These are phyloP conservation scores for Chytridium lagenaria DNA, from an alignment of 371 early-diverging fungal species.

Conservation along the genomic window DNA sequence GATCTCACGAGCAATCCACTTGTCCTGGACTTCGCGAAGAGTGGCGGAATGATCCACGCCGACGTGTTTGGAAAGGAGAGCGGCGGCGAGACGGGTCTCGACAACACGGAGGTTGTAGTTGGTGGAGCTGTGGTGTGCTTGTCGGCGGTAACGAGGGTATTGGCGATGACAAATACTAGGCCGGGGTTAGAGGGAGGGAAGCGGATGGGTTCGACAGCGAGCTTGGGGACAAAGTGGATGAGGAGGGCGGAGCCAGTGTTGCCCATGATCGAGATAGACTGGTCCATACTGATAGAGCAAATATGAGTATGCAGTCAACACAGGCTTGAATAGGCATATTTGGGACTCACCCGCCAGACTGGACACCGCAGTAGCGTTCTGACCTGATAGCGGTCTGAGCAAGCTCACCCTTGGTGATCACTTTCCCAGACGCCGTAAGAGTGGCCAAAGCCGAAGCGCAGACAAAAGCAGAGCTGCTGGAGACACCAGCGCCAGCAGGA, in stretches of 20 bases:
- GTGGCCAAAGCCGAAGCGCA: slow-evolving; percentile 80
- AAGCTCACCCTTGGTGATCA: slow-evolving; percentile 67
- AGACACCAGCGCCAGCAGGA: slow-evolving; percentile 86
- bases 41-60: slow-evolving; percentile 20
- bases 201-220: slow-evolving; percentile 71
- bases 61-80: slow-evolving; percentile 41
- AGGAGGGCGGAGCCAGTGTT: slow-evolving; percentile 72
- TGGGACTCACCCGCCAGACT: slow-evolving; percentile 66
- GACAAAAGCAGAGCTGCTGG: slow-evolving; percentile 85
- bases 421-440: slow-evolving; percentile 59
- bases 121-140: slow-evolving; percentile 88
- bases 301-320: not conserved
- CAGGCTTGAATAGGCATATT: slow-evolving; percentile 2
- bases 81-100: slow-evolving; percentile 73
- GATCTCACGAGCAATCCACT: slow-evolving; percentile 9
- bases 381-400: slow-evolving; percentile 79
- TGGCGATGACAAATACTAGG: slow-evolving; percentile 85
- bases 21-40: slow-evolving; percentile 42
- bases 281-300: slow-evolving; percentile 92
- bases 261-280: slow-evolving; percentile 85
- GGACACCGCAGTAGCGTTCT: slow-evolving; percentile 85
- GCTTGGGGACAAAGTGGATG: slow-evolving; percentile 84
- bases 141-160: slow-evolving; percentile 86
- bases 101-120: slow-evolving; percentile 94
- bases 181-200: slow-evolving; percentile 43